These are phyloP conservation scores for Rhizopogon vulgaris DNA, from an alignment of 768 basidiomycete genomes.

Conservation along the genomic window DNA sequence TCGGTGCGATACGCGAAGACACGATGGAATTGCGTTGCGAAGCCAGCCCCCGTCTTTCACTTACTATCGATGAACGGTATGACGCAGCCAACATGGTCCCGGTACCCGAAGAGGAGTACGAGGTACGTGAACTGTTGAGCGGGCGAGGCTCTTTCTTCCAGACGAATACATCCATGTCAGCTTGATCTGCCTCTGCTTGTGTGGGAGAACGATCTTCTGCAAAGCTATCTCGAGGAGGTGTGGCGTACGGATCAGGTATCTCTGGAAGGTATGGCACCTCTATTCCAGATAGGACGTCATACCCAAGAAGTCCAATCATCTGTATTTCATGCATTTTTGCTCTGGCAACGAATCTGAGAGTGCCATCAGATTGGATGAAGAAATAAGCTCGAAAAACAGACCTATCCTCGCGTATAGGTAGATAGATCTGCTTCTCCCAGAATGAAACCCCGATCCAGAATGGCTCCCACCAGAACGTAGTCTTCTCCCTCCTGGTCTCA, in stretches of 20 bases:
- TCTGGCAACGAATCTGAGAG: slow-evolving; percentile 76
- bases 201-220: slow-evolving; percentile 32
- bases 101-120: slow-evolving; percentile 35
- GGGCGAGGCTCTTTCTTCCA: slow-evolving; percentile 35
- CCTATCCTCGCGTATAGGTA: slow-evolving; percentile 78
- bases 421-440: slow-evolving; percentile 84
- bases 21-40: slow-evolving; percentile 47
- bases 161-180: slow-evolving; percentile 67
- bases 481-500: slow-evolving; percentile 35
- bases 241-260: slow-evolving; percentile 23
- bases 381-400: slow-evolving; percentile 19
- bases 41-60: slow-evolving; percentile 33
- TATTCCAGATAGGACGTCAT: slow-evolving; percentile 86
- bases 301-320: slow-evolving; percentile 87
- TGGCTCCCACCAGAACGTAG: slow-evolving; percentile 84
- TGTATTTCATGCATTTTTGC: slow-evolving; percentile 98
- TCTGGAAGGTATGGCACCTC: slow-evolving; percentile 75
- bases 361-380: background rate
- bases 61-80: slow-evolving; percentile 24
- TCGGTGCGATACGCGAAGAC: slow-evolving; percentile 47
- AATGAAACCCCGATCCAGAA: slow-evolving; percentile 80
- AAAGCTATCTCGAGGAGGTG: slow-evolving; percentile 27
- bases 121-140: slow-evolving; percentile 26
- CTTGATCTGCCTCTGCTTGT: slow-evolving; percentile 60
- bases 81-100: slow-evolving; percentile 31